Evolutionary conservation across 2,329 filamentous ascomycete genomes (phyloP).

Genomic region (Ophiostoma novo-ulmi): DNA sequence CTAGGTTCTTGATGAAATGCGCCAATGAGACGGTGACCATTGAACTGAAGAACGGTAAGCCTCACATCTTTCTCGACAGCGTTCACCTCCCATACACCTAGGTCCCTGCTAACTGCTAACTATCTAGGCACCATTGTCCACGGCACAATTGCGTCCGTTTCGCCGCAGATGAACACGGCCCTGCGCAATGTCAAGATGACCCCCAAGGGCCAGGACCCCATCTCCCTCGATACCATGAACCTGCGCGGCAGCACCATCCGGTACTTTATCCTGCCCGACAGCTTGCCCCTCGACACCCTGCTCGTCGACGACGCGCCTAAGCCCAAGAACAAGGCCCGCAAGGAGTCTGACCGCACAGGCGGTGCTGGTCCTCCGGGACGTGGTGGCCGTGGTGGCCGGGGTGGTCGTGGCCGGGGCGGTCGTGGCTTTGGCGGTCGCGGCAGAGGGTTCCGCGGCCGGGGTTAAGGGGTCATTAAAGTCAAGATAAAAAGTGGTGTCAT

Average conservation of each 20-base stretch:
- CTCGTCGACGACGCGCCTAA: conserved; percentile 95
- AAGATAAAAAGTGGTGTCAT: background rate
- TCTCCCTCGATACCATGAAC: conserved; percentile 91
- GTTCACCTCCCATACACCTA: conserved; percentile 11
- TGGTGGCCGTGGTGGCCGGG: conserved; percentile 36
- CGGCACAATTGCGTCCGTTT: conserved; percentile 94
- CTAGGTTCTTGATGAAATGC: conserved; percentile 98
- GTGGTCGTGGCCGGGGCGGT: conserved; percentile 30
- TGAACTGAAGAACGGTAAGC: conserved; percentile 91
- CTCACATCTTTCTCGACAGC: background rate
- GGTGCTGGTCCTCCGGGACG: conserved; percentile 48
- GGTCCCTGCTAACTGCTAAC: background rate
- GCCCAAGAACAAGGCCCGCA: conserved; percentile 98
- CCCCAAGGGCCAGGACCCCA: conserved; percentile 75
- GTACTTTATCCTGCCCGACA: conserved; percentile 95
- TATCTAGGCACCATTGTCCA: conserved; percentile 80
- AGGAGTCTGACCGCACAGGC: conserved; percentile 66
- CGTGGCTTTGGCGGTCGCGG: conserved; percentile 25
- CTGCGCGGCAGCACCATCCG: conserved; percentile 93
- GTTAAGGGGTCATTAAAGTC: conserved; percentile 9
- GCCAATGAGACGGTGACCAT: conserved; percentile 97
- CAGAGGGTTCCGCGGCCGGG: conserved; percentile 26
- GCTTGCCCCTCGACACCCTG: conserved; percentile 87
- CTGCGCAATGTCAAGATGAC: conserved; percentile 98
- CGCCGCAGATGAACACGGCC: conserved; percentile 97